A percentile compares a stretch with the other conserved stretches of the same genome.
phyloP scores from a whole-genome alignment of 2,329 filamentous ascomycete genomes.

The Nothophoma quercina region DNA sequence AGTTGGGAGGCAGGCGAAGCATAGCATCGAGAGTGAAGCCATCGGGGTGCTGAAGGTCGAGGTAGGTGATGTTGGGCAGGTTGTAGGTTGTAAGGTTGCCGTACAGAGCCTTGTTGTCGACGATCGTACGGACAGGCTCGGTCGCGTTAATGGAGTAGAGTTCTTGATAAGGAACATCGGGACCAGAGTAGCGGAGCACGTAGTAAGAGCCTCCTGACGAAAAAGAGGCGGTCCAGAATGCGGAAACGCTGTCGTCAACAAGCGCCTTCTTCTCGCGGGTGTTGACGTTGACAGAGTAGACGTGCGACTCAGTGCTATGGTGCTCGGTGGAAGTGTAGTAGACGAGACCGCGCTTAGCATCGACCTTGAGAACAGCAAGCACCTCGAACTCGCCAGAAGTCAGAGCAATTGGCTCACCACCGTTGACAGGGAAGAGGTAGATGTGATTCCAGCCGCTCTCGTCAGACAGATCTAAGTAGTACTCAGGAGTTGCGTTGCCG shows the following conservation, averaged over 20 bases:
- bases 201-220: conserved; percentile 70
- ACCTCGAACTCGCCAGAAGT: conserved; percentile 74
- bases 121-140: conserved; percentile 64
- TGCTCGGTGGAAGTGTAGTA: conserved; percentile 72
- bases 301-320: conserved; percentile 71
- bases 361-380: conserved; percentile 64
- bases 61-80: conserved; percentile 70
- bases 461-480: conserved; percentile 73
- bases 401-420: conserved; percentile 64
- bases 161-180: conserved; percentile 74
- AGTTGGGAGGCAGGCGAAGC: conserved; percentile 70
- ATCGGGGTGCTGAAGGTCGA: conserved; percentile 67
- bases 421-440: conserved; percentile 68
- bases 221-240: conserved; percentile 71
- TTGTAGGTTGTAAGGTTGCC: conserved; percentile 65
- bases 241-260: conserved; percentile 67
- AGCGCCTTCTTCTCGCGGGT: conserved; percentile 64
- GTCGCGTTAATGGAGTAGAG: conserved; percentile 66
- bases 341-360: conserved; percentile 62
- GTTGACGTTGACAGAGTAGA: conserved; percentile 70
- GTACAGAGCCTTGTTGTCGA: conserved; percentile 66
- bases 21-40: conserved; percentile 70
- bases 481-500: conserved; percentile 52
- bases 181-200: conserved; percentile 69
- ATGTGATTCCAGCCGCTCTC: conserved; percentile 71